phyloP scores from a whole-genome alignment of 1,284 basidiomycete species.

The Termitomyces sp. region DNA sequence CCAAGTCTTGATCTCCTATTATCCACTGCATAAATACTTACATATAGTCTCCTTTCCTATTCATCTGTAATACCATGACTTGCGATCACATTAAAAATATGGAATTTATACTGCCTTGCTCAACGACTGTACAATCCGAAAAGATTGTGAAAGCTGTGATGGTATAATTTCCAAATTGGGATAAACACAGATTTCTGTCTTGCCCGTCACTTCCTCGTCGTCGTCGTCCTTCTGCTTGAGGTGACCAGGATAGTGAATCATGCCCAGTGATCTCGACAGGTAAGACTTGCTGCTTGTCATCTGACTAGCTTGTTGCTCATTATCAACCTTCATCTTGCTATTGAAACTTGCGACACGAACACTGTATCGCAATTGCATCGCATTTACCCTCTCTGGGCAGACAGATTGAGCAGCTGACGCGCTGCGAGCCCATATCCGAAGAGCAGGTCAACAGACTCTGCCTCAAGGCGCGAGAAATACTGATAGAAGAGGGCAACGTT shows the following conservation, averaged over 20 bases:
- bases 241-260: slow-evolving; percentile 11
- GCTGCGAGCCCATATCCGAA: slow-evolving; percentile 91
- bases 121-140: background rate
- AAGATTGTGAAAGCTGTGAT: background rate
- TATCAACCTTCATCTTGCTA: background rate
- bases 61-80: slow-evolving; percentile 6
- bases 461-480: slow-evolving; percentile 91
- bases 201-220: background rate
- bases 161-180: slow-evolving; percentile 9
- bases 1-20: background rate
- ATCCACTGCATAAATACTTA: background rate
- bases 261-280: slow-evolving; percentile 41
- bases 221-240: background rate
- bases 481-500: slow-evolving; percentile 97
- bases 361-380: background rate
- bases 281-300: slow-evolving; percentile 17
- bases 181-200: slow-evolving; percentile 4
- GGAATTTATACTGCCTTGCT: background rate
- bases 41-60: background rate
- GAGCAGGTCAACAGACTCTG: slow-evolving; percentile 91
- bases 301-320: slow-evolving; percentile 1
- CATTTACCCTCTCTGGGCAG: slow-evolving; percentile 26
- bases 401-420: slow-evolving; percentile 86
- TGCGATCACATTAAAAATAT: background rate
- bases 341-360: slow-evolving; percentile 2